These are phyloP conservation scores for Blastocystis sp. DNA, from an alignment of 352 stramenopile species.

Conservation along the genomic window DNA sequence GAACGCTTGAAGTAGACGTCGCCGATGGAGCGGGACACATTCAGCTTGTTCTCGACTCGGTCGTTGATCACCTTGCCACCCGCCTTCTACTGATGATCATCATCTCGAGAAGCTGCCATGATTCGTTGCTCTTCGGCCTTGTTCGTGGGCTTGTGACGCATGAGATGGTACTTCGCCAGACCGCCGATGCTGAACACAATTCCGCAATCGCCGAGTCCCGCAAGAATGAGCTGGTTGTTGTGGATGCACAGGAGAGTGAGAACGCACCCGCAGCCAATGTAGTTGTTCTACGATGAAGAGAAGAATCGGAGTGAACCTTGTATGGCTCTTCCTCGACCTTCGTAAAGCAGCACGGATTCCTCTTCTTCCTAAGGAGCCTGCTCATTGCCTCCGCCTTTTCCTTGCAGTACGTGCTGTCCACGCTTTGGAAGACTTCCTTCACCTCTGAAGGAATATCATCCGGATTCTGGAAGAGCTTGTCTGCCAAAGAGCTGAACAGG, in stretches of 20 bases:
- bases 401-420: conserved; percentile 51
- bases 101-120: not conserved
- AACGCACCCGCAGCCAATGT: conserved; percentile 50
- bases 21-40: conserved; percentile 47
- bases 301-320: not conserved
- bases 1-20: conserved; percentile 64
- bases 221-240: conserved; percentile 66
- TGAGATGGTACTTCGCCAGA: conserved; percentile 21
- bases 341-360: not conserved
- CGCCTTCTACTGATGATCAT: conserved; percentile 3
- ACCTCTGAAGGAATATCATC: conserved; percentile 43
- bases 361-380: conserved; percentile 4
- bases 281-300: not conserved
- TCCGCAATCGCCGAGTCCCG: conserved; percentile 52
- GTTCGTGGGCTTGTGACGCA: conserved; percentile 38
- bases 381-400: conserved; percentile 21
- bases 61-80: conserved; percentile 44
- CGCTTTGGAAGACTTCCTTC: conserved; percentile 20
- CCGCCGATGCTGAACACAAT: conserved; percentile 57
- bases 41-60: conserved; percentile 42
- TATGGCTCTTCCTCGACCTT: not conserved
- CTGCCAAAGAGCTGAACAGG: conserved; percentile 20
- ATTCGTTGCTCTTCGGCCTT: conserved; percentile 27
- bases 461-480: conserved; percentile 36
- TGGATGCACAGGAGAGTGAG: conserved; percentile 64